These are phyloP conservation scores for Chlamydomonas sphaeroides DNA, from an alignment of 139 green algal genomes.

Conservation along the genomic window DNA sequence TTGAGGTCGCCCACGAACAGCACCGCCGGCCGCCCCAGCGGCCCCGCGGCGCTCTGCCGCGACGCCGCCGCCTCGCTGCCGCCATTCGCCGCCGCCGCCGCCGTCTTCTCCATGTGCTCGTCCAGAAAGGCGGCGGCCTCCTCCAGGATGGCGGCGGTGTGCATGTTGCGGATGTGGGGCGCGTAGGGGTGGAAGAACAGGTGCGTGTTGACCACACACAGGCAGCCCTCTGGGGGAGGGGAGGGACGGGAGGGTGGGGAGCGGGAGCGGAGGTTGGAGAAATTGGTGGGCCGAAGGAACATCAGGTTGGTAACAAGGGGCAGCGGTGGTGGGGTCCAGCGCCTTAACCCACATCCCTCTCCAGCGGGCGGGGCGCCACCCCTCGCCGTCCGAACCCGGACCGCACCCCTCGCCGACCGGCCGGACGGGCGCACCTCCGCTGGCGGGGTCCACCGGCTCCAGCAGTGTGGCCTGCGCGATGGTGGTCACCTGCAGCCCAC, in stretches of 20 bases:
- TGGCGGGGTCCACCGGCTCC: slow-evolving; percentile 13
- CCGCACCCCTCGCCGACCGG: no score
- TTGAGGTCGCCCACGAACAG: slow-evolving; percentile 92
- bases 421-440: background rate
- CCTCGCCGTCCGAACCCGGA: no score
- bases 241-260: background rate
- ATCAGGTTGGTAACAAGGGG: no score
- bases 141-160: slow-evolving; percentile 78
- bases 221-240: background rate
- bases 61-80: background rate
- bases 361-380: no score
- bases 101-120: no score
- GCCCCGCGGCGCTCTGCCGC: no score
- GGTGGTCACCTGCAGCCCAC: slow-evolving; percentile 63
- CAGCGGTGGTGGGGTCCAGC: no score
- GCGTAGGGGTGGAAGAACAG: slow-evolving; percentile 94
- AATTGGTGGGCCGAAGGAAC: no score
- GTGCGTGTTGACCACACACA: slow-evolving; percentile 87
- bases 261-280: no score
- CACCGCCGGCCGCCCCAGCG: slow-evolving; percentile 47
- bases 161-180: slow-evolving; percentile 89
- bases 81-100: no score
- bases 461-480: slow-evolving; percentile 81
- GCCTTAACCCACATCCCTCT: no score
- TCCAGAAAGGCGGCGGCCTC: slow-evolving; percentile 58